phyloP scores from a whole-genome alignment of 129 eudicot species.

The Kitagawia praeruptora region DNA sequence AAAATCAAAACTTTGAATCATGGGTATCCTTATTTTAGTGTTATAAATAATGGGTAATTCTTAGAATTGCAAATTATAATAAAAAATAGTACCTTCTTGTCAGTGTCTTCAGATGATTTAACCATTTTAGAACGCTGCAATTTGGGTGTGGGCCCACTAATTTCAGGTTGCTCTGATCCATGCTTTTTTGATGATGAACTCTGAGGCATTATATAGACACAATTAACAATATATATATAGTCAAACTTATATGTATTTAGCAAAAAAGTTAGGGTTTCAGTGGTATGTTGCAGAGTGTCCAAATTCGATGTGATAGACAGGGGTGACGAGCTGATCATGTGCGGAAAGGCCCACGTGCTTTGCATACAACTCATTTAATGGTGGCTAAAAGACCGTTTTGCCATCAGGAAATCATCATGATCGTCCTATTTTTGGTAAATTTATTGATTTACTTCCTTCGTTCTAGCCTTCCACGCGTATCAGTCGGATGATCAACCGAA shows the following conservation, averaged over 20 bases:
- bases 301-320: neutral
- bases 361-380: neutral
- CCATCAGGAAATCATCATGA: too few species aligned
- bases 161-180: conserved; percentile 46
- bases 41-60: neutral
- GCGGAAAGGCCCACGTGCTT: conserved; percentile 1
- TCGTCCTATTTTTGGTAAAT: too few species aligned
- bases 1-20: neutral
- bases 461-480: too few species aligned
- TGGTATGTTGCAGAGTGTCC: conserved; percentile 1
- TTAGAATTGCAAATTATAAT: neutral
- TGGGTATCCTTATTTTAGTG: conserved; percentile 5
- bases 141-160: conserved; percentile 33
- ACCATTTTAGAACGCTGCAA: conserved; percentile 55
- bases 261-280: conserved; percentile 12
- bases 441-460: too few species aligned
- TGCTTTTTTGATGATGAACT: conserved; percentile 32
- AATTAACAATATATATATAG: neutral
- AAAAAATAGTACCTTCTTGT: conserved; percentile 40
- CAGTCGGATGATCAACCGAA: too few species aligned
- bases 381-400: too few species aligned
- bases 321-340: neutral
- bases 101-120: conserved; percentile 61
- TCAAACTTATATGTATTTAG: neutral
- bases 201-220: conserved; percentile 33